These are phyloP conservation scores for Trypanosomatidae sp. DNA, from an alignment of 208 protist species.

Conservation along the genomic window DNA sequence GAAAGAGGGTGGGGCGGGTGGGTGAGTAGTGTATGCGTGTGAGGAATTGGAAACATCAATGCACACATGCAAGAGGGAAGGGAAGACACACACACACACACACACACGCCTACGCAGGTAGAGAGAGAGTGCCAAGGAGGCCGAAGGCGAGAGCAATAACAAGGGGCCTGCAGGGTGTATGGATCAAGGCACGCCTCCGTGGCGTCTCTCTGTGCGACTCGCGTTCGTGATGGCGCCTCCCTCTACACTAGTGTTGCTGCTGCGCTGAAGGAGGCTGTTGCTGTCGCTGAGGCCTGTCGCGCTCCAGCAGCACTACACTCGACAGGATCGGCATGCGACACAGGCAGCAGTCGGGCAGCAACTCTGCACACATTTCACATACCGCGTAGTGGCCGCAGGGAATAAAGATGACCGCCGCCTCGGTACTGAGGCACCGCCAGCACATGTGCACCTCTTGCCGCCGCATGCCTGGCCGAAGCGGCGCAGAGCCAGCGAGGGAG, in stretches of 20 bases:
- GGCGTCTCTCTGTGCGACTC: background rate
- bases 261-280: slow-evolving; percentile 5
- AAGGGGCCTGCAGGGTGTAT: background rate
- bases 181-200: background rate
- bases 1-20: background rate
- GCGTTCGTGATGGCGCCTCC: background rate
- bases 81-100: background rate
- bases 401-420: slow-evolving; percentile 60
- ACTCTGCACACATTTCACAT: slow-evolving; percentile 48
- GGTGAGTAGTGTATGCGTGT: background rate
- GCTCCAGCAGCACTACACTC: slow-evolving; percentile 42
- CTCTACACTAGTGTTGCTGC: background rate
- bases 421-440: slow-evolving; percentile 64
- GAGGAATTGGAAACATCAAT: background rate
- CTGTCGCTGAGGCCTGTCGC: background rate
- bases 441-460: slow-evolving; percentile 72
- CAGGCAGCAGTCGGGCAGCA: slow-evolving; percentile 52
- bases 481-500: slow-evolving; percentile 37
- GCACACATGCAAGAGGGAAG: background rate
- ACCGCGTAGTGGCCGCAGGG: slow-evolving; percentile 74
- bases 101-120: background rate
- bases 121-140: background rate
- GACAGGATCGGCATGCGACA: slow-evolving; percentile 49
- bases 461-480: slow-evolving; percentile 35
- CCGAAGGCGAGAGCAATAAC: background rate